Percentiles rank a stretch among this genome's conserved stretches.
Conservation (phyloP, 257 asterid genomes). For the Misopates orontium region DNA sequence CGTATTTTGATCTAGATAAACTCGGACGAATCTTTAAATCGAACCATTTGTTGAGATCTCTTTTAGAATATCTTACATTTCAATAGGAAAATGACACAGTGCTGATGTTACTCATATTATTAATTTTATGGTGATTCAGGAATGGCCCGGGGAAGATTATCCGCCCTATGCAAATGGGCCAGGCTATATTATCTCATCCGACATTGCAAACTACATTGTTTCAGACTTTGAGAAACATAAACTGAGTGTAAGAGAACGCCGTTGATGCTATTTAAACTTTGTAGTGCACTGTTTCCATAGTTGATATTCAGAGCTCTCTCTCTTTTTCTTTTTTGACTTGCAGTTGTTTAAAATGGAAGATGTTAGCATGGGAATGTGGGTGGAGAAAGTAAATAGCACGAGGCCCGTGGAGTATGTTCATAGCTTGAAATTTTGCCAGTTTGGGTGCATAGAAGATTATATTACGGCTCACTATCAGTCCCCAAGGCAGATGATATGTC, state of each 20-base stretch:
- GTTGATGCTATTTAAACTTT: neutral
- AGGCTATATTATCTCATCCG: conserved; percentile 85
- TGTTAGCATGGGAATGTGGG: conserved; percentile 98
- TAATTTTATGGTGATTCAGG: conserved; percentile 46
- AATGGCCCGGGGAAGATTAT: conserved; percentile 97
- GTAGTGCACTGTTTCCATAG: neutral
- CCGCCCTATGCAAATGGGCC: conserved; percentile 99
- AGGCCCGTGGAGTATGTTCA: conserved; percentile 69
- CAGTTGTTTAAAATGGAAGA: conserved; percentile 98
- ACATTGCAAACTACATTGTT: conserved; percentile 66
- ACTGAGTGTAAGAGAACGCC: conserved; percentile 56
- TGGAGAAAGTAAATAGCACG: conserved; percentile 63
- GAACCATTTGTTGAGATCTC: too few species aligned
- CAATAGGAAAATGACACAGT: too few species aligned
- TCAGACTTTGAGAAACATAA: conserved; percentile 66
- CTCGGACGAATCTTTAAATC: too few species aligned
- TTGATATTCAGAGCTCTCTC: neutral
- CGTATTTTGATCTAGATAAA: too few species aligned
- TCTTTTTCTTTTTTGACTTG: neutral
- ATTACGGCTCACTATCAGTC: conserved; percentile 89
- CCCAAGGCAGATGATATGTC: conserved; percentile 87
- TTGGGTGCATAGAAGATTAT: conserved; percentile 83
- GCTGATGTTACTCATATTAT: conserved; percentile 2
- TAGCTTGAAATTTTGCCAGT: conserved; percentile 89
- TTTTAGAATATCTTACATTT: too few species aligned